Base-by-base conservation (phyloP, 441 rosid species). In the Adansonia grandidieri region DNA sequence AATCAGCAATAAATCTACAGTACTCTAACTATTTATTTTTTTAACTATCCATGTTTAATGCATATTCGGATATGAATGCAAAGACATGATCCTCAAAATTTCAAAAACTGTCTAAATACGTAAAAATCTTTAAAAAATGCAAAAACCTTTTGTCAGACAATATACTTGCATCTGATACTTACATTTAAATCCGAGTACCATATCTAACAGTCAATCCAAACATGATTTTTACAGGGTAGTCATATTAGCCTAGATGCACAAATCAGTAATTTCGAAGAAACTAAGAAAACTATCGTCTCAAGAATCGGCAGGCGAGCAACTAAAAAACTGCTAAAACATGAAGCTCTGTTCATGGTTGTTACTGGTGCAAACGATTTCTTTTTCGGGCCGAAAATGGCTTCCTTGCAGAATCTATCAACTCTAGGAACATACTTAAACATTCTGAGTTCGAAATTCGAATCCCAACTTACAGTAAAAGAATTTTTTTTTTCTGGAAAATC, bases 391-490 rank as follows among this genome's bases (percentile, higher is more conserved):
- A 15, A 70, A 24, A 9, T 2, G 0, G 1, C 0, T 11, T 40
- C 6, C 2, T 14, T 8, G 1, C 24, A 2, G 40, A 57, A 1
- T 0, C 2, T 17, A 0, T 44, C 54, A n/a, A 8, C 76, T 28
- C 76, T 32, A 13, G 78, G 42, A 40, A 60, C 69, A 4, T 74
- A 64, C 13, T 17, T 73, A 3, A 66, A 74, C n/a, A 48, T 11
- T 54, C 7, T 82, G 70, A 79, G 74, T 15, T 75, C 83, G n/a
- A 61, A 20, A 48, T 75, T 74, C 32, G 75, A 76, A 44, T 60
- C 57, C 9, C 87, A 82, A 72, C 83, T 84, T 57, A 24, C n/a
- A 44, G 87, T 84, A 79, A 32, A 32, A 5, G 28, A 24, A 24
- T 24, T 15, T 14, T 61, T 61, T 65, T 70, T 48, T 9, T 8